Evolutionary conservation across 352 stramenopile genomes (phyloP), one percentile per base, ranked within the genome.

Genomic region (Pythium dissotocum): DNA sequence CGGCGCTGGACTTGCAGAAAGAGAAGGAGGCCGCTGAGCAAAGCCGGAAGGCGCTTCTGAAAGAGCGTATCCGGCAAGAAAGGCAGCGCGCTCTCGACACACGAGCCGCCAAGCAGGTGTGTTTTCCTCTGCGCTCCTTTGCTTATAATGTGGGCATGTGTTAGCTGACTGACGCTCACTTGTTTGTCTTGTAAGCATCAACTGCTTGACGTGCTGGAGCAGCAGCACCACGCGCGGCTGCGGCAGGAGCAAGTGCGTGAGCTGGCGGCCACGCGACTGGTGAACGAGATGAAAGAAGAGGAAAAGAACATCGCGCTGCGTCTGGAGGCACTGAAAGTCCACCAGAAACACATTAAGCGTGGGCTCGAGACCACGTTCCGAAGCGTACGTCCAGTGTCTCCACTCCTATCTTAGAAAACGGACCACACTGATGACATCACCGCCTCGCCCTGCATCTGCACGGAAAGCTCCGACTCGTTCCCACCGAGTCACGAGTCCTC

Each of bases 271-370:
- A 61, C 73, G 35, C 38, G 55, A 26, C 48, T 79, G 48, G 64
- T 90, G 9, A 53, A 82, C 18, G 71, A 76, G 48, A 84, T 90
- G 70, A 72, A 73, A 12, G 70, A 90, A 30, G 82, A 90, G 60
- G 82, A 90, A 67, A 79, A 73, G 36, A 85, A 83, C 55, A 40
- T 89, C 26, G 48, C 68, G 30, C 38, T 90, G 14, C 77, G 82
- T 26, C 54, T 90, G 26, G 76, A 90, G 57, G 80, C 80, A 24
- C 78, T 90, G 35, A 70, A 77, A 35, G 72, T 85, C n/a, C 82
- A 88, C 40, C 80, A 87, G 36, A 56, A 80, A 35, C 73, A 81
- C 58, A 77, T 89, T 61, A 63, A 78, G 26, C 72, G 65, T 13
- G 62, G 63, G 2, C 30, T 72, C 12, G 30, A 69, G n/a, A 65